Evolutionary conservation across 345 rosid genomes (phyloP).

Genomic region (Eutrema yunnanense): DNA sequence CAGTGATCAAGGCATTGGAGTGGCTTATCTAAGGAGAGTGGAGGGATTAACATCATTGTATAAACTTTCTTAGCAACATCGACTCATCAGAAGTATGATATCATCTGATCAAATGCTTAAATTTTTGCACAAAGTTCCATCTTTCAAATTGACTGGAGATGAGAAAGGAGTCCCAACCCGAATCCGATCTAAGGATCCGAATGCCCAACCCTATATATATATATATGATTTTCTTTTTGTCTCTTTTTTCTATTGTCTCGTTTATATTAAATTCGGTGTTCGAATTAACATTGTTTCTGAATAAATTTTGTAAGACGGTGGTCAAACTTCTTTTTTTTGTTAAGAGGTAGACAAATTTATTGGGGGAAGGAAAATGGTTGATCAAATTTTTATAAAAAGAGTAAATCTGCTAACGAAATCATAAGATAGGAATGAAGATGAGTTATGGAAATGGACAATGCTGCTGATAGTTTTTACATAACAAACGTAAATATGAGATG

Average conservation of each 20-base stretch:
- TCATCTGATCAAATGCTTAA: slow-evolving; percentile 38
- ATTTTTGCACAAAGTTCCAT: slow-evolving; percentile 72
- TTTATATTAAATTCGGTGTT: neutral
- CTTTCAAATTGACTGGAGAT: slow-evolving; percentile 49
- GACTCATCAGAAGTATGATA: slow-evolving; percentile 20
- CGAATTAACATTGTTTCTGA: neutral
- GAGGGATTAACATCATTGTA: slow-evolving; percentile 63
- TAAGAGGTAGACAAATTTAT: no score
- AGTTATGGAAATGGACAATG: no score
- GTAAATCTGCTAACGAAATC: no score
- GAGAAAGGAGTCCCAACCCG: slow-evolving; percentile 55
- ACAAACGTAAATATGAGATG: no score
- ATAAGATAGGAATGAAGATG: no score
- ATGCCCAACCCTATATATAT: no score
- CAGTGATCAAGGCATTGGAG: slow-evolving; percentile 40
- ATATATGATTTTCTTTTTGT: neutral
- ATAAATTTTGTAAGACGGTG: slow-evolving; percentile 17
- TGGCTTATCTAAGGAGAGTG: slow-evolving; percentile 55
- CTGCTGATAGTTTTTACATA: no score
- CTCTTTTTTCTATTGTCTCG: neutral
- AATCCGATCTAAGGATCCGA: no score
- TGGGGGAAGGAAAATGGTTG: neutral
- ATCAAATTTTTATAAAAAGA: no score
- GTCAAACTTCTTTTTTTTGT: neutral
- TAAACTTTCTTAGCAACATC: slow-evolving; percentile 20